A percentile compares a stretch with the other conserved stretches of the same genome.
phyloP scores from a whole-genome alignment of 2,329 filamentous ascomycete species.

The Tothia fuscella region DNA sequence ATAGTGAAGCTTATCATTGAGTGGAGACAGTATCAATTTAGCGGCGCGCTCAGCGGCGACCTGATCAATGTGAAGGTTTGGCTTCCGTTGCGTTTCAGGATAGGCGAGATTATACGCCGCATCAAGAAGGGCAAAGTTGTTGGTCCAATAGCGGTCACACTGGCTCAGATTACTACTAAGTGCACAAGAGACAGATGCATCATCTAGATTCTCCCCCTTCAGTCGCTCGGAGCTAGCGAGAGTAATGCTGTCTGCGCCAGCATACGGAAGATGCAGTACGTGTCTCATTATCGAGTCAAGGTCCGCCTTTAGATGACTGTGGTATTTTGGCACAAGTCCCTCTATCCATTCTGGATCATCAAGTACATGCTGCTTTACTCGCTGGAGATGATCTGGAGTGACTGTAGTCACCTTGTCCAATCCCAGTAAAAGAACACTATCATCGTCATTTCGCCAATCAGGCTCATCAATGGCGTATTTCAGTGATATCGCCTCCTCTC shows the following conservation, averaged over 20 bases:
- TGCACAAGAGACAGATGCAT: no score
- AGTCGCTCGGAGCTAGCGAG: neutral
- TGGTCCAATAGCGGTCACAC: conserved; percentile 1
- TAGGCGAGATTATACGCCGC: conserved; percentile 2
- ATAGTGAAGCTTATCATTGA: neutral
- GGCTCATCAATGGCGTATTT: no score
- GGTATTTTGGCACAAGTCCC: neutral
- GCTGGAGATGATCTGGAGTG: no score
- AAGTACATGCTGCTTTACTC: no score
- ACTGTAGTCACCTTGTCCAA: no score
- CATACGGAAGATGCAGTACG: neutral
- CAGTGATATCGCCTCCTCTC: no score
- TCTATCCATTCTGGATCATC: no score
- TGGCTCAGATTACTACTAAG: no score
- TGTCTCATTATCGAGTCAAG: conserved; percentile 10
- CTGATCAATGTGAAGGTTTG: conserved; percentile 12
- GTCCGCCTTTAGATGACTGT: neutral
- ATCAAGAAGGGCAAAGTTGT: conserved; percentile 4
- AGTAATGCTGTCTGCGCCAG: neutral
- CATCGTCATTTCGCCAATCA: no score
- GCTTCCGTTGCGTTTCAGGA: conserved; percentile 11
- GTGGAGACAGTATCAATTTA: no score
- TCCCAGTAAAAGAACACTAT: no score
- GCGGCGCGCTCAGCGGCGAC: conserved; percentile 7
- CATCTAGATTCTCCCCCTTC: no score